Evolutionary conservation across 2,329 filamentous ascomycete genomes (phyloP).

Genomic region (Alternaria postmessia): DNA sequence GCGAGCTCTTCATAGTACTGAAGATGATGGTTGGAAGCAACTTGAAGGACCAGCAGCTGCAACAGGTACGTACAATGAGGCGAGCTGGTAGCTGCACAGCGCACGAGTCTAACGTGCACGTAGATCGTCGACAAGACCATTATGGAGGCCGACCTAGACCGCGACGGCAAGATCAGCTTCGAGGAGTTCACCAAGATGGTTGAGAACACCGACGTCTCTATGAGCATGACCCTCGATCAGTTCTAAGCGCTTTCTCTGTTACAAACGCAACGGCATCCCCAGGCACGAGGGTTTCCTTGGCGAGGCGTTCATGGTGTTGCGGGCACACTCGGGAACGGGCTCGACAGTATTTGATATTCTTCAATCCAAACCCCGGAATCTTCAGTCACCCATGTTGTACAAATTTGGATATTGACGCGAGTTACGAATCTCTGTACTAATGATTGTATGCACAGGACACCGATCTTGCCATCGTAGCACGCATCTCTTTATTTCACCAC

Average conservation of each 20-base stretch:
- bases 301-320: slow-evolving; percentile 47
- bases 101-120: slow-evolving; percentile 14
- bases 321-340: slow-evolving; percentile 23
- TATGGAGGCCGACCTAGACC: slow-evolving; percentile 97
- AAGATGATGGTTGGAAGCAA: slow-evolving; percentile 99
- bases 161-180: slow-evolving; percentile 98
- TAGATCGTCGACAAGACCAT: slow-evolving; percentile 99
- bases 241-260: slow-evolving; percentile 34
- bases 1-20: slow-evolving; percentile 97
- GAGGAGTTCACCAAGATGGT: slow-evolving; percentile 99
- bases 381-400: neutral
- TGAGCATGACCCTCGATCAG: slow-evolving; percentile 73
- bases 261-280: slow-evolving; percentile 26
- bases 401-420: neutral
- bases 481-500: neutral
- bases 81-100: neutral
- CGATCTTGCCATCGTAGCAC: neutral
- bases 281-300: slow-evolving; percentile 33
- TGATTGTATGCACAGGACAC: neutral
- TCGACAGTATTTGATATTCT: slow-evolving; percentile 39
- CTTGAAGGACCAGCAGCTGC: slow-evolving; percentile 96
- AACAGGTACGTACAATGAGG: slow-evolving; percentile 65
- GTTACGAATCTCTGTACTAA: neutral
- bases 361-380: slow-evolving; percentile 30
- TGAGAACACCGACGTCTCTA: slow-evolving; percentile 81